These are phyloP conservation scores for Tetracladium marchalianum DNA, from an alignment of 495 filamentous ascomycete species.

Conservation along the genomic window DNA sequence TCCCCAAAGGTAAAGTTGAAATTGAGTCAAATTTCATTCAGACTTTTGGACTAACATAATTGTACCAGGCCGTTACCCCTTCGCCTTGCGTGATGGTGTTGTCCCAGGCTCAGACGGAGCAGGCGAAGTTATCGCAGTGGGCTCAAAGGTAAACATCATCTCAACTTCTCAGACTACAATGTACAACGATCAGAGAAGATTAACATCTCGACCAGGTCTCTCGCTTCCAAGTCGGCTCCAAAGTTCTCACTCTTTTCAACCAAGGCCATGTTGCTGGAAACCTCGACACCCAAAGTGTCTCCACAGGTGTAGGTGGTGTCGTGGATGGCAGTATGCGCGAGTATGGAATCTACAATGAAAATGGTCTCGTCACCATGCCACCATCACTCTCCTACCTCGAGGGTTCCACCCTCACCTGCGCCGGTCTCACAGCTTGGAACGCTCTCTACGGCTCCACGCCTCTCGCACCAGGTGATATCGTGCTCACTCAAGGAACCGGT, in stretches of 20 bases:
- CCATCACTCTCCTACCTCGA: slow-evolving; percentile 51
- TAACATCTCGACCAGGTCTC: background rate
- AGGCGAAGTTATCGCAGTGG: slow-evolving; percentile 60
- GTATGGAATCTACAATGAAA: slow-evolving; percentile 61
- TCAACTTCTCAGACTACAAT: slow-evolving; percentile 40
- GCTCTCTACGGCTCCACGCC: slow-evolving; percentile 61
- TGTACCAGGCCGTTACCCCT: slow-evolving; percentile 58
- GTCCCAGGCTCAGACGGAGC: slow-evolving; percentile 72
- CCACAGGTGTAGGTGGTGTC: slow-evolving; percentile 58
- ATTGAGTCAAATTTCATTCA: background rate
- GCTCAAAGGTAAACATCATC: slow-evolving; percentile 44
- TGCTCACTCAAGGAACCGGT: slow-evolving; percentile 74
- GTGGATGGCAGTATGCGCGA: slow-evolving; percentile 63
- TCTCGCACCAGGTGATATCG: slow-evolving; percentile 57
- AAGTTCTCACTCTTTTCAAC: slow-evolving; percentile 70
- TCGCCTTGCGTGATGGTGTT: slow-evolving; percentile 45
- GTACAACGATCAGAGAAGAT: slow-evolving; percentile 20
- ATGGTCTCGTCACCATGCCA: slow-evolving; percentile 58
- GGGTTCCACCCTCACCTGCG: slow-evolving; percentile 59
- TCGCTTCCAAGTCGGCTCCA: slow-evolving; percentile 53
- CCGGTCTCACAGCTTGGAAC: slow-evolving; percentile 76
- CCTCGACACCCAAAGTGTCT: slow-evolving; percentile 29
- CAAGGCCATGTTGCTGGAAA: slow-evolving; percentile 60
- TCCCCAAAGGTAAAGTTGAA: slow-evolving; percentile 43
- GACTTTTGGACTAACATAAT: background rate